These are phyloP conservation scores for Yamadazyma pseudoaaseri DNA, from an alignment of 1,139 yeast genomes.

Conservation along the genomic window DNA sequence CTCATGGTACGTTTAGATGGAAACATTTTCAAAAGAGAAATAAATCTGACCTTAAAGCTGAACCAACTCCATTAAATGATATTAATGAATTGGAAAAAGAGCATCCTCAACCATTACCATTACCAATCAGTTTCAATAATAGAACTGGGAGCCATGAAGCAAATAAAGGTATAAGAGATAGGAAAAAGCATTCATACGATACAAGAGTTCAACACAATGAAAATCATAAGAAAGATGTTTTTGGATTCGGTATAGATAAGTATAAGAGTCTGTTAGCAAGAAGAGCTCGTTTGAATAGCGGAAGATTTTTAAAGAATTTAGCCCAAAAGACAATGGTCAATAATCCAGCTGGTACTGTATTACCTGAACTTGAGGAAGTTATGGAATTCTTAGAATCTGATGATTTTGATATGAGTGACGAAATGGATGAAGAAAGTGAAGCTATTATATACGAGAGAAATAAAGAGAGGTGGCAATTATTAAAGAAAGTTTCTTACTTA, in stretches of 20 bases:
- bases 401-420: slow-evolving; percentile 34
- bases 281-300: slow-evolving; percentile 52
- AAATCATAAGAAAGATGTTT: slow-evolving; percentile 68
- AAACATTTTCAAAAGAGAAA: slow-evolving; percentile 26
- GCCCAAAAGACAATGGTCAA: slow-evolving; percentile 46
- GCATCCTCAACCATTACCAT: slow-evolving; percentile 32
- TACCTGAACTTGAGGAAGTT: slow-evolving; percentile 61
- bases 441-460: slow-evolving; percentile 43
- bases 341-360: slow-evolving; percentile 37
- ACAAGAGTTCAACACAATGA: slow-evolving; percentile 70
- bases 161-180: slow-evolving; percentile 80
- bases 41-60: slow-evolving; percentile 19
- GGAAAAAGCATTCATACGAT: slow-evolving; percentile 77
- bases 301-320: slow-evolving; percentile 54
- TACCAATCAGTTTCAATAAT: slow-evolving; percentile 75
- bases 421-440: slow-evolving; percentile 43
- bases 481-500: slow-evolving; percentile 67
- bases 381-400: slow-evolving; percentile 52
- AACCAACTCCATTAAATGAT: slow-evolving; percentile 25
- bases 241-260: slow-evolving; percentile 71
- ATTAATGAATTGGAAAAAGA: slow-evolving; percentile 27
- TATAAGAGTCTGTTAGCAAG: slow-evolving; percentile 46
- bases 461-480: slow-evolving; percentile 62
- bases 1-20: slow-evolving; percentile 53
- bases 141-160: slow-evolving; percentile 77